phyloP scores from a whole-genome alignment of 140 eudicot genomes.

The Ambrosia hybrid region DNA sequence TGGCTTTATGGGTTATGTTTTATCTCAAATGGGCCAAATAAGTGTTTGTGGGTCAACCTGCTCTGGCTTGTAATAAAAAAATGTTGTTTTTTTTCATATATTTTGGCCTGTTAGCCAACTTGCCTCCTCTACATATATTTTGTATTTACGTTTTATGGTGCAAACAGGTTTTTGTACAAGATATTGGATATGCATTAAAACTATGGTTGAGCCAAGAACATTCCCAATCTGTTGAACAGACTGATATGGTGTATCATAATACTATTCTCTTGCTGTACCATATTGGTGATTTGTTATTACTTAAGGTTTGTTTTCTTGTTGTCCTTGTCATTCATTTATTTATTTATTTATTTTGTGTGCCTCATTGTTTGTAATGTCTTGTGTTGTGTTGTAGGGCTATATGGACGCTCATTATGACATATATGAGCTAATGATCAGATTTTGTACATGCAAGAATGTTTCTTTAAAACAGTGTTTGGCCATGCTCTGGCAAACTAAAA shows the following conservation, averaged over 20 bases:
- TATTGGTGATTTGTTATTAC: conserved; percentile 67
- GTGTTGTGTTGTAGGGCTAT: conserved; percentile 58
- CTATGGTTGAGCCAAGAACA: conserved; percentile 49
- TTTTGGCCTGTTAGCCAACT: background rate
- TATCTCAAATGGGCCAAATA: background rate
- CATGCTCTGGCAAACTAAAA: conserved; percentile 70
- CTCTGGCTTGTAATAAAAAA: background rate
- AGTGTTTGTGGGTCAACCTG: conserved; percentile 3
- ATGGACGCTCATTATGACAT: conserved; percentile 57
- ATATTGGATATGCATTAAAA: conserved; percentile 56
- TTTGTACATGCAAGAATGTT: conserved; percentile 45
- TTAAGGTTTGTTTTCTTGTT: conserved; percentile 52
- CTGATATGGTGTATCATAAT: conserved; percentile 35
- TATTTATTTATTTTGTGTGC: background rate
- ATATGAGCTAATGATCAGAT: conserved; percentile 54
- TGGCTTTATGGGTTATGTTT: background rate
- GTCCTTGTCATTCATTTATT: background rate
- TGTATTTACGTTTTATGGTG: conserved; percentile 9
- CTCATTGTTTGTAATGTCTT: conserved; percentile 27
- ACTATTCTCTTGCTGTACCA: conserved; percentile 54
- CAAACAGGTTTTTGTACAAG: conserved; percentile 50
- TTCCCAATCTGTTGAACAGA: conserved; percentile 35
- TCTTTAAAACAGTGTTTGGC: conserved; percentile 47
- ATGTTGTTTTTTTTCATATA: background rate
- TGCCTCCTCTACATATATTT: too few relatives aligned